Evolutionary conservation across 768 basidiomycete genomes (phyloP).

Genomic region (Lentinula raphanica): DNA sequence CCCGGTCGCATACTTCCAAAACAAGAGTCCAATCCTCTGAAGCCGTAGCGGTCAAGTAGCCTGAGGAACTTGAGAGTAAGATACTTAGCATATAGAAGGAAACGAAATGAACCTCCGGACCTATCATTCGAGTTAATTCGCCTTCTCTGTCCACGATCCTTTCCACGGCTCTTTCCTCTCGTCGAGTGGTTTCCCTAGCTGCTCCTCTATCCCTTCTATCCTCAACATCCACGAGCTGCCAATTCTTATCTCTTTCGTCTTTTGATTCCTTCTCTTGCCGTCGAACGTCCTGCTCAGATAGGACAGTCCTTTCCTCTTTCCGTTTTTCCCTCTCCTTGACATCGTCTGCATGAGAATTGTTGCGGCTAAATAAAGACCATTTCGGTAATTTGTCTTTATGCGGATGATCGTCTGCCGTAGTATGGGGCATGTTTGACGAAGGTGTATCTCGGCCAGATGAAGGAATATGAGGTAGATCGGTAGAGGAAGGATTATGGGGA

Average conservation of each 20-base stretch:
- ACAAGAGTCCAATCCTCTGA: slow-evolving; percentile 82
- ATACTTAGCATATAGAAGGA: neutral
- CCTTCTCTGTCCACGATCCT: slow-evolving; percentile 39
- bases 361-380: slow-evolving; percentile 31
- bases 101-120: slow-evolving; percentile 28
- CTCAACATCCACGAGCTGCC: slow-evolving; percentile 13
- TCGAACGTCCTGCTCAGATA: slow-evolving; percentile 24
- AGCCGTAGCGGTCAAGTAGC: slow-evolving; percentile 69
- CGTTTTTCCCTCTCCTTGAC: slow-evolving; percentile 19
- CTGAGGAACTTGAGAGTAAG: slow-evolving; percentile 26
- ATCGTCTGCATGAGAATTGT: slow-evolving; percentile 30
- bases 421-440: neutral
- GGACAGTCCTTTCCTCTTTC: slow-evolving; percentile 13
- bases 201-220: slow-evolving; percentile 22
- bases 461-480: slow-evolving; percentile 25
- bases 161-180: slow-evolving; percentile 34
- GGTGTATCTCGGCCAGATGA: slow-evolving; percentile 1
- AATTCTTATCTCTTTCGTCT: slow-evolving; percentile 29
- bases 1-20: slow-evolving; percentile 81
- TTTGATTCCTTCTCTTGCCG: slow-evolving; percentile 31
- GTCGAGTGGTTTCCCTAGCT: slow-evolving; percentile 18
- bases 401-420: neutral
- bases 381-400: slow-evolving; percentile 14
- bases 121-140: slow-evolving; percentile 69
- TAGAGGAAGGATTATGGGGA: slow-evolving; percentile 19